Conservation (phyloP, 148 eudicot genomes). For the Fagopyrum esculentum region DNA sequence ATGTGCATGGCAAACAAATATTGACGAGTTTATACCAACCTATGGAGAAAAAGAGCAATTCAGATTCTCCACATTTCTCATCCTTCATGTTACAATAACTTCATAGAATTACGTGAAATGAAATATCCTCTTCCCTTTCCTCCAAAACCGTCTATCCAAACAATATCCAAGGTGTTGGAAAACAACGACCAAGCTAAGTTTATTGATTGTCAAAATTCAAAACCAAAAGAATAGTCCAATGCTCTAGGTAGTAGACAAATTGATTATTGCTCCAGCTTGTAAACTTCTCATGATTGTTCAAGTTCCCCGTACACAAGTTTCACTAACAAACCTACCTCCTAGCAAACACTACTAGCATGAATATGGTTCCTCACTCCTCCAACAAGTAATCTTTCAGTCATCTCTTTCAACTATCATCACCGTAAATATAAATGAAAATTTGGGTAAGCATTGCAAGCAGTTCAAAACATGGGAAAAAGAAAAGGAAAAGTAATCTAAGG, state of each 20-base stretch:
- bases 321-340: not conserved
- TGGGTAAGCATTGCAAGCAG: not conserved
- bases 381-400: slow-evolving; percentile 39
- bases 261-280: not conserved
- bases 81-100: not conserved
- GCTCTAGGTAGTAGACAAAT: not conserved
- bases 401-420: slow-evolving; percentile 33
- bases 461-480: not conserved
- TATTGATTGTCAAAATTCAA: slow-evolving; percentile 8
- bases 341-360: slow-evolving; percentile 16
- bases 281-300: not conserved
- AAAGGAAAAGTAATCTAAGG: not conserved
- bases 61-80: not conserved
- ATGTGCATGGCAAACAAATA: slow-evolving; percentile 35
- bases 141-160: not conserved
- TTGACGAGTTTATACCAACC: not conserved
- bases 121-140: not conserved
- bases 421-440: slow-evolving; percentile 6
- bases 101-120: not conserved
- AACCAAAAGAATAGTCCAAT: not conserved
- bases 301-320: not conserved
- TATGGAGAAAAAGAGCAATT: not conserved
- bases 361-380: slow-evolving; percentile 27
- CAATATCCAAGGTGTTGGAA: not conserved
- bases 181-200: not conserved